These are phyloP conservation scores for Cordyceps tenuipes DNA, from an alignment of 2,329 filamentous ascomycete genomes.

Conservation along the genomic window DNA sequence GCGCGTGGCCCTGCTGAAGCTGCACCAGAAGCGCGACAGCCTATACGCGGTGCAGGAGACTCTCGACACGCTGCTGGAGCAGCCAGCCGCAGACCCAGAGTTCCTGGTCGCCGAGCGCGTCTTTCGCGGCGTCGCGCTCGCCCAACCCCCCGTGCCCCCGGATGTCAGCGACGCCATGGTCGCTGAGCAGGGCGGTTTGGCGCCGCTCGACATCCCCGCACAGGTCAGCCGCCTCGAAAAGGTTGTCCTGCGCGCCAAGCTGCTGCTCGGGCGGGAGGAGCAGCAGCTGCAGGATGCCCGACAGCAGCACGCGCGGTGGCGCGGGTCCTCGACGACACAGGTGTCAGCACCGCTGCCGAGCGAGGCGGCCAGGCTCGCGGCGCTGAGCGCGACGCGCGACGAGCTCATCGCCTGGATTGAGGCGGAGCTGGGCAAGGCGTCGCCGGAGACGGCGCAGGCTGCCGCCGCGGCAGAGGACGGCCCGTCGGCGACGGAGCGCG, in stretches of 20 bases:
- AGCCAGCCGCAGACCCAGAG: constrained; percentile 41
- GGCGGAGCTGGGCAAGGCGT: constrained; percentile 47
- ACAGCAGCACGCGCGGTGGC: constrained; percentile 24
- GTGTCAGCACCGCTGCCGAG: constrained; percentile 22
- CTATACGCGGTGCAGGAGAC: constrained; percentile 43
- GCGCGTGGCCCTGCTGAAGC: constrained; percentile 42
- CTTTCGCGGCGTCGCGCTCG: constrained; percentile 31
- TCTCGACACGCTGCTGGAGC: constrained; percentile 41
- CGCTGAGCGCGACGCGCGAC: constrained; percentile 47
- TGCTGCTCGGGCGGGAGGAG: constrained; percentile 49
- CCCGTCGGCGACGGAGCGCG: constrained; percentile 27
- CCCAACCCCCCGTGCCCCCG: constrained; percentile 43
- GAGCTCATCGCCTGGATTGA: constrained; percentile 60
- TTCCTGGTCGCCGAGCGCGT: constrained; percentile 43
- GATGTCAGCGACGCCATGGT: constrained; percentile 43
- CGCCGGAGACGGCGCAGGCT: constrained; percentile 20
- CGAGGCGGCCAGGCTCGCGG: constrained; percentile 37
- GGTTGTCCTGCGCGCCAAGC: constrained; percentile 48
- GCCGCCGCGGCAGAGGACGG: constrained; percentile 13
- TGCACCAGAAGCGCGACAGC: constrained; percentile 43
- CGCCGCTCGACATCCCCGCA: constrained; percentile 35
- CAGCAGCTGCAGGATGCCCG: constrained; percentile 41
- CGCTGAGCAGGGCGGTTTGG: constrained; percentile 28
- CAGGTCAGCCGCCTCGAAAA: constrained; percentile 48
- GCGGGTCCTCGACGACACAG: no score